A percentile compares a stretch with the other conserved stretches of the same genome.
phyloP scores from a whole-genome alignment of 2,329 filamentous ascomycete genomes.

The Pestalotiopsis sp. region DNA sequence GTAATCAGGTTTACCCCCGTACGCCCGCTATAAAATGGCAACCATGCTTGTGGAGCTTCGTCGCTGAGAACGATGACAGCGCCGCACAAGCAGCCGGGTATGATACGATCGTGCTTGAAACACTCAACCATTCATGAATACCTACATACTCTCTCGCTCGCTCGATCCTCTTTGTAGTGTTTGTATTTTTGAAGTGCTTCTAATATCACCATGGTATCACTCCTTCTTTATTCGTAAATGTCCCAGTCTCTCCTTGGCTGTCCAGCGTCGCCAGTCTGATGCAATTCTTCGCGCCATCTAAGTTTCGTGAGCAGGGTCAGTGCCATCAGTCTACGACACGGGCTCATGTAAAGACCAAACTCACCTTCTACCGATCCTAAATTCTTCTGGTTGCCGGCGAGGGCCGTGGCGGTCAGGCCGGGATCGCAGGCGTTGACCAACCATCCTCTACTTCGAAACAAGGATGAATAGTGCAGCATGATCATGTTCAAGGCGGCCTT shows the following conservation, averaged over 20 bases:
- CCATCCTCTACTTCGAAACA: slow-evolving; percentile 28
- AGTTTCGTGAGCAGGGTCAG: slow-evolving; percentile 12
- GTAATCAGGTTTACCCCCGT: too few relatives aligned
- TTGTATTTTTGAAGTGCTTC: not conserved
- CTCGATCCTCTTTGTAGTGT: not conserved
- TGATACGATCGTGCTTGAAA: too few relatives aligned
- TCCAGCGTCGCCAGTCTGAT: slow-evolving; percentile 30
- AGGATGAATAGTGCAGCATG: slow-evolving; percentile 30
- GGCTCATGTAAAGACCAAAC: slow-evolving; percentile 5
- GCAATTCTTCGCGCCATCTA: slow-evolving; percentile 28
- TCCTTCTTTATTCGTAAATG: slow-evolving; percentile 26
- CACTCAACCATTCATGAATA: not conserved
- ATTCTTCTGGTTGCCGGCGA: slow-evolving; percentile 27
- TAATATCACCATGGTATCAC: slow-evolving; percentile 9
- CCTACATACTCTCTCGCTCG: not conserved
- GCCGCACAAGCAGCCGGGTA: too few relatives aligned
- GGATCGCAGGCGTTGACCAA: slow-evolving; percentile 38
- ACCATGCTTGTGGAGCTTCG: too few relatives aligned
- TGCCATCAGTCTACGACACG: not conserved
- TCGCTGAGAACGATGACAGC: too few relatives aligned
- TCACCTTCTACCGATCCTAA: slow-evolving; percentile 18
- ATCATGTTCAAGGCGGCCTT: slow-evolving; percentile 46
- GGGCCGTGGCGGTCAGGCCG: slow-evolving; percentile 21
- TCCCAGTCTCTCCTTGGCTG: slow-evolving; percentile 29
- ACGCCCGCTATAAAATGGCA: too few relatives aligned